Percentiles rank a stretch among this genome's conserved stretches.
These are phyloP conservation scores for Tanacetum coccineum DNA, from an alignment of 129 eudicot genomes.

Conservation along the genomic window DNA sequence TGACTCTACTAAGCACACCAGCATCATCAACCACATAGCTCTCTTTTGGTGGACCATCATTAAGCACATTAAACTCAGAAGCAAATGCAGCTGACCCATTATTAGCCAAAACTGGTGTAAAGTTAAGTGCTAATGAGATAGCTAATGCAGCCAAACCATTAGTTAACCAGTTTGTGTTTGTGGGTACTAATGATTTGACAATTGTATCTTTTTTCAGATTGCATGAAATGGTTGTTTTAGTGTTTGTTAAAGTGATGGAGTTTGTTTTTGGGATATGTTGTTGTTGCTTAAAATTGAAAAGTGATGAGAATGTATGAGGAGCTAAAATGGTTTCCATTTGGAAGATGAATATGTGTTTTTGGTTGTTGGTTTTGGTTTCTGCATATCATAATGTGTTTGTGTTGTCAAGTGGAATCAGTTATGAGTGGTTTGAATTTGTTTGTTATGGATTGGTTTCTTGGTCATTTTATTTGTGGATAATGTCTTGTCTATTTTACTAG, in stretches of 20 bases:
- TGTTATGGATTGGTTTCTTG: constrained; percentile 48
- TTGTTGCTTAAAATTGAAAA: constrained; percentile 46
- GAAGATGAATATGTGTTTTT: constrained; percentile 18
- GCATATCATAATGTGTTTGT: constrained; percentile 23
- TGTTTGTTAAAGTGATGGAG: constrained; percentile 23
- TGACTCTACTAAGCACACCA: constrained; percentile 90
- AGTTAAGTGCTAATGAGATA: constrained; percentile 76
- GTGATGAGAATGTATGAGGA: constrained; percentile 63
- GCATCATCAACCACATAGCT: constrained; percentile 90
- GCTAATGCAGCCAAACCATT: constrained; percentile 88
- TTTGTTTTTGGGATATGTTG: constrained; percentile 36
- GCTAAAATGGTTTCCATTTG: constrained; percentile 92
- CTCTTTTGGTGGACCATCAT: constrained; percentile 89
- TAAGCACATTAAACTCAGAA: constrained; percentile 85
- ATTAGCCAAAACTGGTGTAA: constrained; percentile 52
- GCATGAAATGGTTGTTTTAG: constrained; percentile 57
- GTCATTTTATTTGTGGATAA: constrained; percentile 43
- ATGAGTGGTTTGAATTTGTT: constrained; percentile 56
- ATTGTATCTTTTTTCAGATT: constrained; percentile 41
- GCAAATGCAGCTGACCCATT: constrained; percentile 63
- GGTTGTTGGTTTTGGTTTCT: constrained; percentile 21
- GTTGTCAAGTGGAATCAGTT: constrained; percentile 17
- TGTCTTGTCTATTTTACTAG: constrained; percentile 26
- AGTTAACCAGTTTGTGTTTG: constrained; percentile 44
- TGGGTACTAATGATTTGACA: constrained; percentile 25